phyloP scores from a whole-genome alignment of 768 basidiomycete species.

The Boletus huronensis region DNA sequence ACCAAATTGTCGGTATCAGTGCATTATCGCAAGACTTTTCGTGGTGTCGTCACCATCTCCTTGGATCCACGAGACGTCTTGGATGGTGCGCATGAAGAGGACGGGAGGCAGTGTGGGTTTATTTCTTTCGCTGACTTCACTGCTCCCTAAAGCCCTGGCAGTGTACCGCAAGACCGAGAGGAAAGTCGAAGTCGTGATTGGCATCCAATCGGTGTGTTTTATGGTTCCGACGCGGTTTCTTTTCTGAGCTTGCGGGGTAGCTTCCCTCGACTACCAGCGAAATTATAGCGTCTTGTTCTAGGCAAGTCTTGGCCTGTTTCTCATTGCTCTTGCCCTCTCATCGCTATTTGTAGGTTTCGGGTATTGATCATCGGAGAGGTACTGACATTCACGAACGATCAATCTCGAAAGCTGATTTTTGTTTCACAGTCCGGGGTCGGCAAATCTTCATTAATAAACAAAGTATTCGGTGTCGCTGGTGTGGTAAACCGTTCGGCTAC shows the following conservation, averaged over 20 bases:
- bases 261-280: background rate
- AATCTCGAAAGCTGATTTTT: background rate
- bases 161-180: background rate
- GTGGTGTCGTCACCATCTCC: background rate
- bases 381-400: background rate
- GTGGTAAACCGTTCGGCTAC: background rate
- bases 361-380: slow-evolving; percentile 5
- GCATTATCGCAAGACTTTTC: background rate
- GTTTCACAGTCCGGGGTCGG: background rate
- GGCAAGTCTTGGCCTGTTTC: background rate
- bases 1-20: background rate
- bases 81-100: background rate
- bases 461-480: slow-evolving; percentile 2
- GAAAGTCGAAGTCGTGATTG: background rate
- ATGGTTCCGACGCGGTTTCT: too few relatives aligned
- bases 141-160: background rate
- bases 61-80: background rate
- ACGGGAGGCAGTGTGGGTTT: background rate
- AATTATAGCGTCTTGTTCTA: background rate
- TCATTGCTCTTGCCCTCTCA: background rate
- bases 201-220: background rate
- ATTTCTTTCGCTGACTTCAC: background rate
- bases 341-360: slow-evolving; percentile 1
- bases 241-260: background rate
- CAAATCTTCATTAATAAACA: slow-evolving; percentile 1